Evolutionary conservation across 2,329 filamentous ascomycete species (phyloP).

Genomic region (Venturia oleaginea): DNA sequence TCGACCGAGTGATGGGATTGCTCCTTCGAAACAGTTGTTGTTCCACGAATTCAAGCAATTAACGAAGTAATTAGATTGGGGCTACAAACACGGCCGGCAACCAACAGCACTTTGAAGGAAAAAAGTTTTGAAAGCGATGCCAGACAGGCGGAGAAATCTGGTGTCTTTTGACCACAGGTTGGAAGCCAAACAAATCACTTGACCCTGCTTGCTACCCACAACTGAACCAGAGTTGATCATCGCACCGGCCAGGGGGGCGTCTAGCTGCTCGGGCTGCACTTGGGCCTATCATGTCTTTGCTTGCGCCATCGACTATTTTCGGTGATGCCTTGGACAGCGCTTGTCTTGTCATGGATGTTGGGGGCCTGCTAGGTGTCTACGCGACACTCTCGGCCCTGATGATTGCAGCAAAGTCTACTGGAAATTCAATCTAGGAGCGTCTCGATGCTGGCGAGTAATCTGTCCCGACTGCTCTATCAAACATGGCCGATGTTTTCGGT

Average conservation of each 20-base stretch:
- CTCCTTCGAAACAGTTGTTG: not conserved
- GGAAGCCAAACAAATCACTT: conserved; percentile 6
- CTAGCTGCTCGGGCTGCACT: not conserved
- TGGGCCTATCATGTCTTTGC: conserved; percentile 1
- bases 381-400: not conserved
- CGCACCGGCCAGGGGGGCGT: not conserved
- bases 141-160: not conserved
- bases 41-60: conserved; percentile 1
- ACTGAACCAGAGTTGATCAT: conserved; percentile 5
- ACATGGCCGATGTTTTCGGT: not conserved
- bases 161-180: not conserved
- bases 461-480: not conserved
- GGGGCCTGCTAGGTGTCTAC: not conserved
- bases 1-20: not conserved
- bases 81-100: not conserved
- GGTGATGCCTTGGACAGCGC: not conserved
- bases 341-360: not conserved
- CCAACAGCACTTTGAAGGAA: not conserved
- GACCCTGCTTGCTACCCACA: not conserved
- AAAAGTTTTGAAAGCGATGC: not conserved
- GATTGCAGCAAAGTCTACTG: not conserved
- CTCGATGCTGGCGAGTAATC: not conserved
- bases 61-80: conserved; percentile 7
- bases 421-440: not conserved
- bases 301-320: conserved; percentile 5